Conservation (phyloP, 495 filamentous ascomycete genomes). For the Tuber borchii region DNA sequence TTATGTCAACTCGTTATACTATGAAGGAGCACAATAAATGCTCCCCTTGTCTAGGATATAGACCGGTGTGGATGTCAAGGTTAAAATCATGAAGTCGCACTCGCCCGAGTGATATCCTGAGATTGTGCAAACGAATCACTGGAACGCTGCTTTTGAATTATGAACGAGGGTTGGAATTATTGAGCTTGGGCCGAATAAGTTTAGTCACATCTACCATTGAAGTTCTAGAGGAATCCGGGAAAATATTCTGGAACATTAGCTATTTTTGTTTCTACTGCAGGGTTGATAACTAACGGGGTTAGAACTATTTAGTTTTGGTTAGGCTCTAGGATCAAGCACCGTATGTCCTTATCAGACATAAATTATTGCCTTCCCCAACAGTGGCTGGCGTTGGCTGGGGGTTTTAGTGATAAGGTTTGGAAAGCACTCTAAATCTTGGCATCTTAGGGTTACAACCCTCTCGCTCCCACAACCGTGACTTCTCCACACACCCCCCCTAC, state of each 20-base stretch:
- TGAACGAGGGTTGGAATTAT: background rate
- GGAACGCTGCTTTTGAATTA: background rate
- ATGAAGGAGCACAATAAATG: background rate
- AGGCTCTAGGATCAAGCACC: background rate
- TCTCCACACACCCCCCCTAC: background rate
- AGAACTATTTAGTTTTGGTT: background rate
- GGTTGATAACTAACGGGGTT: background rate
- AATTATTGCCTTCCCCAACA: background rate
- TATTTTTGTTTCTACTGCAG: background rate
- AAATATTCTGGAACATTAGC: background rate
- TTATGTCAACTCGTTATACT: background rate
- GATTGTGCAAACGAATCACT: background rate
- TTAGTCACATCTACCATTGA: background rate
- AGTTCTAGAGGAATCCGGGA: background rate
- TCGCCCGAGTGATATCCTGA: background rate
- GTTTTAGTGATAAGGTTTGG: background rate
- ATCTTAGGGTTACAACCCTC: background rate
- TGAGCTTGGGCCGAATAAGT: background rate
- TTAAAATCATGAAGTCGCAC: background rate
- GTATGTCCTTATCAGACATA: background rate
- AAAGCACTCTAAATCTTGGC: background rate
- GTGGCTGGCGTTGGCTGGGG: background rate
- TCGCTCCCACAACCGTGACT: background rate
- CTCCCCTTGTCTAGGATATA: background rate
- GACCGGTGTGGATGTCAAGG: background rate